Evolutionary conservation across 441 rosid genomes (phyloP).

Genomic region (Syzygium syzygioides): DNA sequence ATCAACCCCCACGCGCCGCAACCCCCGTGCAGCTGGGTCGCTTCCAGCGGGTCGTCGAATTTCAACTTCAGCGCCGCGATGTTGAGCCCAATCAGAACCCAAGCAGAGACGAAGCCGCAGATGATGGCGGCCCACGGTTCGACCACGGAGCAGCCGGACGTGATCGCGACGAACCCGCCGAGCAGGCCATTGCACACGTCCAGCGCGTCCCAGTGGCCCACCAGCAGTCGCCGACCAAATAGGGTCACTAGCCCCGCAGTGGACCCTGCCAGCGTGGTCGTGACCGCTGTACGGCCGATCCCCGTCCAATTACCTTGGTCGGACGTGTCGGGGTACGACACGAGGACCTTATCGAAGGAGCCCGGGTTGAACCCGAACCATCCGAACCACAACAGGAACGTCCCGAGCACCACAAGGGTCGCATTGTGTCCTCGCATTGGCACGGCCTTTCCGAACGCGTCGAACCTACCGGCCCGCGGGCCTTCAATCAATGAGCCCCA

Average conservation of each 20-base stretch:
- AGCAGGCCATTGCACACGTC: conserved; percentile 74
- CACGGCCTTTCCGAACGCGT: conserved; percentile 55
- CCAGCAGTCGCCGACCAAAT: conserved; percentile 46
- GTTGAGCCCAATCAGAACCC: conserved; percentile 60
- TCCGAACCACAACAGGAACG: conserved; percentile 69
- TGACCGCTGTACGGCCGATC: conserved; percentile 51
- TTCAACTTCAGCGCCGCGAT: conserved; percentile 33
- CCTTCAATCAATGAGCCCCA: conserved; percentile 74
- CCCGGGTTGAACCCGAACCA: conserved; percentile 89
- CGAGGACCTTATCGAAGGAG: conserved; percentile 53
- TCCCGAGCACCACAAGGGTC: conserved; percentile 66
- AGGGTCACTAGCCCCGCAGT: conserved; percentile 60
- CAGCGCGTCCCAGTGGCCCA: conserved; percentile 70
- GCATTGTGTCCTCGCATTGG: conserved; percentile 75
- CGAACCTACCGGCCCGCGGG: conserved; percentile 67
- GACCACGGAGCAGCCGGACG: conserved; percentile 72
- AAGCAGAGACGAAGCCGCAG: conserved; percentile 51
- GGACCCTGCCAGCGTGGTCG: conserved; percentile 59
- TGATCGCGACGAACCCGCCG: conserved; percentile 72
- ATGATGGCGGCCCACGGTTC: conserved; percentile 83
- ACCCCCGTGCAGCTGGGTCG: conserved; percentile 78
- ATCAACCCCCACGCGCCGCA: conserved; percentile 88
- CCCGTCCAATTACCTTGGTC: conserved; percentile 67
- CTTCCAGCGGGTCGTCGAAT: conserved; percentile 76
- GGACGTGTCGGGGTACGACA: conserved; percentile 43